Evolutionary conservation across 129 eudicot species (phyloP).

Genomic region (Saposhnikovia divaricata): DNA sequence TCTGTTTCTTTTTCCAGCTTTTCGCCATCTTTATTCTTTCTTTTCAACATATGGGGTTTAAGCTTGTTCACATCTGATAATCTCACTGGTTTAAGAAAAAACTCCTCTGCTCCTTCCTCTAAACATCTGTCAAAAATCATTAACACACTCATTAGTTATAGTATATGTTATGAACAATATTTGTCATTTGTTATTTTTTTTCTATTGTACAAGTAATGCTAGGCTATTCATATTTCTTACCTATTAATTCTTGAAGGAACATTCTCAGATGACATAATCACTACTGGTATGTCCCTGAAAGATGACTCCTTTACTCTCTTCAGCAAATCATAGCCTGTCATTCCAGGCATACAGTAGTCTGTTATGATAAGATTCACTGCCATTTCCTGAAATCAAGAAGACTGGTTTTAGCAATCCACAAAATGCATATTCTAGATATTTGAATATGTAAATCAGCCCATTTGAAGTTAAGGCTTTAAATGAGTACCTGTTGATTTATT

Average conservation of each 20-base stretch:
- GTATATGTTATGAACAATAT: not conserved
- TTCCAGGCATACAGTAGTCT: slow-evolving; percentile 98
- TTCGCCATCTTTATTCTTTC: slow-evolving; percentile 36
- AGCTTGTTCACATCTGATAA: slow-evolving; percentile 73
- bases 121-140: slow-evolving; percentile 50
- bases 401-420: not conserved
- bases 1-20: slow-evolving; percentile 23
- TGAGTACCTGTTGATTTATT: slow-evolving; percentile 41
- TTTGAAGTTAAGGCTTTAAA: not conserved
- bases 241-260: slow-evolving; percentile 88
- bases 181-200: not conserved
- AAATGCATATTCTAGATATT: not conserved
- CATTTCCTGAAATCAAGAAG: slow-evolving; percentile 43
- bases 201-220: not conserved
- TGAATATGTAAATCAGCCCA: not conserved
- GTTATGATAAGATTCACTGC: slow-evolving; percentile 88
- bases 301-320: slow-evolving; percentile 82
- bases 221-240: slow-evolving; percentile 21
- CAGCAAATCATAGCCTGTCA: slow-evolving; percentile 97
- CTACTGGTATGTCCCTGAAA: slow-evolving; percentile 76
- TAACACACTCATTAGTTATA: not conserved
- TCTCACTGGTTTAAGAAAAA: slow-evolving; percentile 83
- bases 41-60: slow-evolving; percentile 76
- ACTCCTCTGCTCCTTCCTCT: slow-evolving; percentile 96
- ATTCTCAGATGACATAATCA: slow-evolving; percentile 95